Conservation (phyloP, 177 flowering plant genomes). For the Vitis hybrid region DNA sequence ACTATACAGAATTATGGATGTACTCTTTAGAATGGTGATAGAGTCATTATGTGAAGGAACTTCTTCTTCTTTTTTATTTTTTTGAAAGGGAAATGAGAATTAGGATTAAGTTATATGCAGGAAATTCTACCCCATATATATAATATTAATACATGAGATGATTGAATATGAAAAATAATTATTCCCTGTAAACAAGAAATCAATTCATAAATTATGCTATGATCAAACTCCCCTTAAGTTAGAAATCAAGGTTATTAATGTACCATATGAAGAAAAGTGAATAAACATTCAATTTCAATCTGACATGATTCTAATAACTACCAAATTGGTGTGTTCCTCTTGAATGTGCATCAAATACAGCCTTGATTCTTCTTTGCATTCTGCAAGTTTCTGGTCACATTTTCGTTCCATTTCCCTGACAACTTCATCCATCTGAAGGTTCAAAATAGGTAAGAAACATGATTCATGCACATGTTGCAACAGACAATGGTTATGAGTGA, state of each 20-base stretch:
- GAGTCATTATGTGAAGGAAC: not conserved
- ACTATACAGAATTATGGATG: not conserved
- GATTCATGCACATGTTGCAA: not conserved
- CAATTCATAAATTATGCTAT: not conserved
- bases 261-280: not conserved
- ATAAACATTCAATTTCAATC: not conserved
- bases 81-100: not conserved
- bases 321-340: constrained; percentile 79
- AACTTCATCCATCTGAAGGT: constrained; percentile 58
- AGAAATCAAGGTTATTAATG: not conserved
- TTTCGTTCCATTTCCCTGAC: constrained; percentile 57
- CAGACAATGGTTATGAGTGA: constrained; percentile 1
- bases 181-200: not conserved
- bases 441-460: constrained; percentile 11
- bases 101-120: too few species aligned
- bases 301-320: constrained; percentile 26
- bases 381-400: constrained; percentile 57
- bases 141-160: not conserved
- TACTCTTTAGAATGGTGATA: not conserved
- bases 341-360: constrained; percentile 46
- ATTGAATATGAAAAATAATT: not conserved
- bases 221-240: not conserved
- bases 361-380: constrained; percentile 65
- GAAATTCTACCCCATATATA: too few species aligned
- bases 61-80: not conserved